Evolutionary conservation across 2,329 filamentous ascomycete species (phyloP).

Genomic region (Cladosporium austrohemisphaericum): DNA sequence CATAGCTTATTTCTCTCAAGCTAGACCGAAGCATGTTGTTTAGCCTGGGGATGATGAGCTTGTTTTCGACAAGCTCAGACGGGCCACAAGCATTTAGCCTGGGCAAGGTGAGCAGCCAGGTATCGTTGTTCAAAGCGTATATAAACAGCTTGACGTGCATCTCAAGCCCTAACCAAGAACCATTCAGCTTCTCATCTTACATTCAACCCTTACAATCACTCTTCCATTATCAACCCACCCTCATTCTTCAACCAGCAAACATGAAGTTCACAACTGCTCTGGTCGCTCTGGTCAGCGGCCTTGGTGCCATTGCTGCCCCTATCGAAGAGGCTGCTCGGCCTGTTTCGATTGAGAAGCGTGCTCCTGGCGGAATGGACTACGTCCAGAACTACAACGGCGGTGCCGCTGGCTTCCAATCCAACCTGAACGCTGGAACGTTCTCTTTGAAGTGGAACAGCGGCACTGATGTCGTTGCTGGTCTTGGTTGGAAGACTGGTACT

Average conservation of each 20-base stretch:
- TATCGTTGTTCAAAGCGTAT: background rate
- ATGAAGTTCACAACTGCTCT: conserved; percentile 19
- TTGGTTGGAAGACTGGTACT: conserved; percentile 22
- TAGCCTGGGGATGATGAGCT: conserved; percentile 5
- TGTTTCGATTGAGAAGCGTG: conserved; percentile 14
- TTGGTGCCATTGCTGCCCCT: conserved; percentile 17
- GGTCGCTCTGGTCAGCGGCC: conserved; percentile 15
- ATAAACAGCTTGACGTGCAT: background rate
- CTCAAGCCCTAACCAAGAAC: background rate
- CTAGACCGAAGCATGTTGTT: background rate
- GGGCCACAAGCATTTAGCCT: background rate
- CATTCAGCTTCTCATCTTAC: background rate
- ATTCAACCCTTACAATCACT: background rate
- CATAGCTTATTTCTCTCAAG: conserved; percentile 6
- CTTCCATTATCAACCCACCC: background rate
- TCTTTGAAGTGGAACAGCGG: conserved; percentile 18
- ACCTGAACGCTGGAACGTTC: conserved; percentile 19
- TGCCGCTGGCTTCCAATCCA: conserved; percentile 17
- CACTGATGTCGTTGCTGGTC: conserved; percentile 23
- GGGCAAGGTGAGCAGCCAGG: background rate
- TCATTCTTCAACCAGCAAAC: background rate
- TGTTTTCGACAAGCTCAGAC: conserved; percentile 9
- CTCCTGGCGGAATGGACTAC: conserved; percentile 17
- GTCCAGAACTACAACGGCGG: conserved; percentile 21
- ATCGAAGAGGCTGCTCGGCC: conserved; percentile 10